Evolutionary conservation across 805 yeast species (phyloP), one percentile per base, ranked within the genome.

Genomic region (Ogataea nakhonphanomensis): DNA sequence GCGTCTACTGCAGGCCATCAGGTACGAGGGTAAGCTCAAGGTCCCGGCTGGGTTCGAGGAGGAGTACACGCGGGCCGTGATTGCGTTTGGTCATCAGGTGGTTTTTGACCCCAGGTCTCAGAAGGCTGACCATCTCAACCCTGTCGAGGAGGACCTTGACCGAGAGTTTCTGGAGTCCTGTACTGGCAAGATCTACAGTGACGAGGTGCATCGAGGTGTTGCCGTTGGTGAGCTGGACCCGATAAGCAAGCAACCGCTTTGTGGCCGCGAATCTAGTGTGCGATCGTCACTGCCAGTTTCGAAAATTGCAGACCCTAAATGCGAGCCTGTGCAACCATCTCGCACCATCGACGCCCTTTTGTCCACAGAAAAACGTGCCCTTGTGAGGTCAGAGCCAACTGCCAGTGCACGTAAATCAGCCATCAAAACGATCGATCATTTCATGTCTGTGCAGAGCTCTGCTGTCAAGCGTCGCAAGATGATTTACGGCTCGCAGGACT

Each of bases 1-100:
- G 11, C 68, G 76, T 29, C 74, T 84, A 3, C 45, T 87, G 4
- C 59, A 71, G 47, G 73, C 74, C 15, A 67, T 87, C 41, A 66
- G 71, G 40, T 67, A 80, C 27, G 85, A 81, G 13, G 86, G 84
- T 0, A 81, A 79, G 53, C 49, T 61, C 10, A 60, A 57, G 8
- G 65, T 84, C 0, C 89, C 93, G 0, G 63, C 54, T 0, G 71
- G 64, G 1, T 87, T 86, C 50, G 67, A 70, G 35, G 68, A 69
- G 1, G 90, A 84, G 46, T 81, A 79, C 37, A 56, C 65, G 24
- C 66, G 69, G 34, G 98, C 99, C 0, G 73, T 76, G 45, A 67
- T 80, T 30, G 91, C 97, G 9, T 93, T 93, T 59, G 81, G 74
- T 54, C 84, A 69, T 58, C 97, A 89, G 59, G 73, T 95, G 46